Percentiles rank a stretch among this genome's conserved stretches.
Conservation (phyloP, 2,329 filamentous ascomycete species). For the Colletotrichum spaethianum region DNA sequence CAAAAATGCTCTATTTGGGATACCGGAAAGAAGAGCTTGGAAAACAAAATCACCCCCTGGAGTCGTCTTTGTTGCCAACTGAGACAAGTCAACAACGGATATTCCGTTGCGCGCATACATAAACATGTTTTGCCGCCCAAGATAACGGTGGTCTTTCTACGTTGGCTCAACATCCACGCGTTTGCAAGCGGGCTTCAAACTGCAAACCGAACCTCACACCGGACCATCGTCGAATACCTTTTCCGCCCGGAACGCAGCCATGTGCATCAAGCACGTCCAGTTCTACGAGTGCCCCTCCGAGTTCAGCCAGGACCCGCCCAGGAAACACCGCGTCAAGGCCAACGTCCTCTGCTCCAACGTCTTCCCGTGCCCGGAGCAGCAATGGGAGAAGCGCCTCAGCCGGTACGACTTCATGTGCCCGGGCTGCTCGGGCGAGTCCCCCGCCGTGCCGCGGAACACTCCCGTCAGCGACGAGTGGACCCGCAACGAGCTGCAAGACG, state of each 20-base stretch:
- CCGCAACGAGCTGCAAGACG: constrained; percentile 24
- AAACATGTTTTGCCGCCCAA: neutral
- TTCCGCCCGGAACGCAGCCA: neutral
- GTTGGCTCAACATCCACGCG: neutral
- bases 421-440: constrained; percentile 37
- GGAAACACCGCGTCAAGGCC: constrained; percentile 21
- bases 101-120: neutral
- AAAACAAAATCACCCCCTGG: neutral
- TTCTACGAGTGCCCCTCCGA: constrained; percentile 30
- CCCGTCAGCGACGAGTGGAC: constrained; percentile 28
- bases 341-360: constrained; percentile 39
- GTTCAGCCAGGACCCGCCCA: neutral
- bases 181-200: neutral
- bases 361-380: constrained; percentile 23
- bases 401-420: constrained; percentile 33
- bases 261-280: constrained; percentile 35
- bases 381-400: constrained; percentile 36
- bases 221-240: neutral
- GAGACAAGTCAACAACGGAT: neutral
- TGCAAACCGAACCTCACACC: neutral
- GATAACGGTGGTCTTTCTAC: no score
- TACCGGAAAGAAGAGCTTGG: no score
- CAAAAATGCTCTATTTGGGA: neutral
- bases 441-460: constrained; percentile 25
- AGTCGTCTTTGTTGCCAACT: neutral